Evolutionary conservation across 2,329 filamentous ascomycete genomes (phyloP), one percentile per base, ranked within the genome.

Genomic region (Colletotrichum sp.): DNA sequence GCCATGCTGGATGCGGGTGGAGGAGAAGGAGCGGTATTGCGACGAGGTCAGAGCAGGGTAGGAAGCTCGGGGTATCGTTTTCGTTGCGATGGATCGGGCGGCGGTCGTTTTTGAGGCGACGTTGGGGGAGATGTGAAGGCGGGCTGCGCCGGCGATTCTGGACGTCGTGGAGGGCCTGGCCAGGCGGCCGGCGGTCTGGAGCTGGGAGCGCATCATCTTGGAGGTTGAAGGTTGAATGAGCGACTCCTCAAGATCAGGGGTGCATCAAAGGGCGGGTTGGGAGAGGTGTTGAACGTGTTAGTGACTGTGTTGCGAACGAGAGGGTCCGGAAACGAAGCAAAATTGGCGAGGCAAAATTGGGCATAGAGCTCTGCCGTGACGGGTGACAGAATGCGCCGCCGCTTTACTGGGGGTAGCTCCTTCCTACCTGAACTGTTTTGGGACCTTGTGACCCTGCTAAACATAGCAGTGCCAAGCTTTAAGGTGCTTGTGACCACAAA

Each of bases 1-100:
- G 67, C 74, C 77, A 57, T 74, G 74, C 44, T 76, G 74, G 59
- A 76, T 74, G 36, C 74, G 74, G 25, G 74, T 76, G 32, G 70
- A 68, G 57, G 52, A 65, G 70, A 76, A 76, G 44, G 74, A 73
- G 32, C 74, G 74, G 64, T 76, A 76, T 49, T 69, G 74, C 27
- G 74, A 73, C 19, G 70, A 69, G n/a, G 74, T 32, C 34, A 76
- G 71, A 16, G n/a, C 74, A 22, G 72, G 27, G 59, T 19, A 36
- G 19, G 66, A 29, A 34, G 44, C 57, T 29, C 29, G 22, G 8
- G 71, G 57, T 52, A 69, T 68, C 57, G 70, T 27, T 67, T 12
- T 75, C 55, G 72, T 66, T 12, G 59, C 22, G 22, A 69, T 72
- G 39, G 63, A 59, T n/a, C 64, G 36, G 27, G 15, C 12, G 30